Conservation (phyloP, 352 stramenopile genomes). For the Globisporangium solare region DNA sequence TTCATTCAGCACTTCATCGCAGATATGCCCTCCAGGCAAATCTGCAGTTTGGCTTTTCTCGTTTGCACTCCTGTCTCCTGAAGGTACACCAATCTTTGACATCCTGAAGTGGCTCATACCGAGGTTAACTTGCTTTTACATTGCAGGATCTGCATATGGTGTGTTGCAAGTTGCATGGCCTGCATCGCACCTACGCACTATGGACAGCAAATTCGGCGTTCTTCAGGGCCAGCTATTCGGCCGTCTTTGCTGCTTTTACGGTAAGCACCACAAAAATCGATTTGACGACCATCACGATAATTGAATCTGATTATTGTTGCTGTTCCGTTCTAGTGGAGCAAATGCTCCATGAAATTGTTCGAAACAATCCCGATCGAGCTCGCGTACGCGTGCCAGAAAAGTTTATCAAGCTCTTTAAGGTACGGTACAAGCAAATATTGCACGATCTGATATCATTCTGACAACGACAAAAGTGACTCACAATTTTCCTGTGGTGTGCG, state of each 20-base stretch:
- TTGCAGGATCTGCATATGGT: slow-evolving; percentile 35
- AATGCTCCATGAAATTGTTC: slow-evolving; percentile 54
- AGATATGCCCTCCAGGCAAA: slow-evolving; percentile 7
- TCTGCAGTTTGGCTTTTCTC: slow-evolving; percentile 35
- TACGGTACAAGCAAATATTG: slow-evolving; percentile 16
- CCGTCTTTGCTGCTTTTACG: slow-evolving; percentile 40
- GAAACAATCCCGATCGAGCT: slow-evolving; percentile 45
- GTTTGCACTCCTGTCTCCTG: slow-evolving; percentile 29
- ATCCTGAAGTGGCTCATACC: too few relatives aligned
- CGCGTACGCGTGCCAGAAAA: slow-evolving; percentile 34
- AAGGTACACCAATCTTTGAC: slow-evolving; percentile 20
- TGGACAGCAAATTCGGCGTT: not conserved
- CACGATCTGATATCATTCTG: not conserved
- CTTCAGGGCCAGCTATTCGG: slow-evolving; percentile 21
- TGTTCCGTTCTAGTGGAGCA: slow-evolving; percentile 44
- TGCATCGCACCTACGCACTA: slow-evolving; percentile 12
- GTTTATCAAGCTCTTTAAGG: slow-evolving; percentile 64
- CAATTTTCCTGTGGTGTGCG: not conserved
- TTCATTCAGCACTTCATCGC: not conserved
- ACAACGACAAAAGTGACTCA: not conserved
- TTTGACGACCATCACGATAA: not conserved
- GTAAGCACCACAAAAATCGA: slow-evolving; percentile 15
- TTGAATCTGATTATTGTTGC: not conserved
- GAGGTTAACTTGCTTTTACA: not conserved
- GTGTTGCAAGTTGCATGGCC: slow-evolving; percentile 49